A percentile compares a stretch with the other conserved stretches of the same genome.
phyloP scores from a whole-genome alignment of 176 grass and related monocot species.

The Poa annua region DNA sequence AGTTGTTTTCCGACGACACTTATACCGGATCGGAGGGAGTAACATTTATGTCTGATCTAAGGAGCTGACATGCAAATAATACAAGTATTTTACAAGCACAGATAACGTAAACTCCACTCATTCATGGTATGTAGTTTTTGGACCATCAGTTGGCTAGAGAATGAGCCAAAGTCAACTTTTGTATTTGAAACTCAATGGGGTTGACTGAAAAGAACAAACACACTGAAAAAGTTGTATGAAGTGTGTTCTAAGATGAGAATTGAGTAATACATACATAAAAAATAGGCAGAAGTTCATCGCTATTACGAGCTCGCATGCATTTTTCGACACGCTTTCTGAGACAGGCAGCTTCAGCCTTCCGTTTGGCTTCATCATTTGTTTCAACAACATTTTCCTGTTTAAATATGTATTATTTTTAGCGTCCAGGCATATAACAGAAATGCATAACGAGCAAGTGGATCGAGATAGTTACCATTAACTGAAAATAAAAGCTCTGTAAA shows the following conservation, averaged over 20 bases:
- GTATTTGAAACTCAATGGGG: neutral
- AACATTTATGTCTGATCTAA: neutral
- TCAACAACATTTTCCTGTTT: conserved; percentile 17
- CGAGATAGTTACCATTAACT: conserved; percentile 23
- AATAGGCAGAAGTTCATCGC: neutral
- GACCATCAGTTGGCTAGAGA: neutral
- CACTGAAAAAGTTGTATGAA: neutral
- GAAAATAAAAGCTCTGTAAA: conserved; percentile 37
- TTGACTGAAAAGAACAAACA: neutral
- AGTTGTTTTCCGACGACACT: no score
- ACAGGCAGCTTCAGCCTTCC: neutral
- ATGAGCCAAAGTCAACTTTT: neutral
- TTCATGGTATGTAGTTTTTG: neutral
- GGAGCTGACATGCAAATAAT: neutral
- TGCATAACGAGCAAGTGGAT: neutral
- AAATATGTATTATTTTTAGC: conserved; percentile 5
- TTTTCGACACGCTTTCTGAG: neutral
- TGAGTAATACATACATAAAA: neutral
- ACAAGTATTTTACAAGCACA: neutral
- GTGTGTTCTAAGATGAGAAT: conserved; percentile 4
- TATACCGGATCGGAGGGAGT: no score
- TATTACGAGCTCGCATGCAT: neutral
- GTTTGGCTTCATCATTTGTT: conserved; percentile 22
- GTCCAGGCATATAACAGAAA: neutral
- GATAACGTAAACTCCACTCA: neutral